Conservation (phyloP, 2,329 filamentous ascomycete genomes). For the Aureobasidium sp. region DNA sequence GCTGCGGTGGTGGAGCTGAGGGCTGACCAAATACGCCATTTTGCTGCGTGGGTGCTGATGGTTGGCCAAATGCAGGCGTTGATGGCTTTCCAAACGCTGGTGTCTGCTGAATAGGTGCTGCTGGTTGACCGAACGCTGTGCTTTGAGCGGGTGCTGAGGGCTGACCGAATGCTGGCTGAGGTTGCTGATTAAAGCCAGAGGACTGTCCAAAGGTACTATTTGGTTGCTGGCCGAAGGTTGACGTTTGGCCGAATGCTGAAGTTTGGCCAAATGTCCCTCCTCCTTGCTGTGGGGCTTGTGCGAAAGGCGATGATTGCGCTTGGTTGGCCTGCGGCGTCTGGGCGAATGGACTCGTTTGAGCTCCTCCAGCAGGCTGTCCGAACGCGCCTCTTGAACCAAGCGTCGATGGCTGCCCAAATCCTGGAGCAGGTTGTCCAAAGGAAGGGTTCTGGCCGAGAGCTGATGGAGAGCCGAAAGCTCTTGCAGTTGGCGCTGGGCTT, state of each 20-base stretch:
- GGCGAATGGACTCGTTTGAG: slow-evolving; percentile 3
- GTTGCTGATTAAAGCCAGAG: slow-evolving; percentile 14
- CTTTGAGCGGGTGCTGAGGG: slow-evolving; percentile 18
- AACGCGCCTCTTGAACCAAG: background rate
- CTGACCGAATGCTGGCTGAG: slow-evolving; percentile 22
- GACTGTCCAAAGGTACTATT: slow-evolving; percentile 21
- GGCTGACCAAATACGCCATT: slow-evolving; percentile 23
- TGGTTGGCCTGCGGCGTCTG: slow-evolving; percentile 14
- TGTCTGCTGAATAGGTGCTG: slow-evolving; percentile 2
- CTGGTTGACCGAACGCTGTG: slow-evolving; percentile 19
- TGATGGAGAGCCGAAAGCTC: slow-evolving; percentile 9
- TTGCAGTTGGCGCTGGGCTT: background rate
- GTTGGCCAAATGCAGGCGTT: slow-evolving; percentile 11
- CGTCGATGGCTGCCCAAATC: slow-evolving; percentile 3
- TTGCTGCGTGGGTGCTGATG: background rate
- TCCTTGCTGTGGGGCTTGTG: background rate
- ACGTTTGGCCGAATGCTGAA: slow-evolving; percentile 20
- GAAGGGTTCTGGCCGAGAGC: slow-evolving; percentile 8
- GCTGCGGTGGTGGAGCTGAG: slow-evolving; percentile 15
- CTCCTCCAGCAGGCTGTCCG: background rate
- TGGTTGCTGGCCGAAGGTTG: slow-evolving; percentile 14
- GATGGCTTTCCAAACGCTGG: slow-evolving; percentile 15
- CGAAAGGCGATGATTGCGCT: slow-evolving; percentile 6
- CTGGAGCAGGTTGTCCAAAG: slow-evolving; percentile 23
- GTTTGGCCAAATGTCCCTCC: background rate